A percentile compares a stretch with the other conserved stretches of the same genome.
Conservation (phyloP, 495 filamentous ascomycete species). For the Daldinia vernicosa region DNA sequence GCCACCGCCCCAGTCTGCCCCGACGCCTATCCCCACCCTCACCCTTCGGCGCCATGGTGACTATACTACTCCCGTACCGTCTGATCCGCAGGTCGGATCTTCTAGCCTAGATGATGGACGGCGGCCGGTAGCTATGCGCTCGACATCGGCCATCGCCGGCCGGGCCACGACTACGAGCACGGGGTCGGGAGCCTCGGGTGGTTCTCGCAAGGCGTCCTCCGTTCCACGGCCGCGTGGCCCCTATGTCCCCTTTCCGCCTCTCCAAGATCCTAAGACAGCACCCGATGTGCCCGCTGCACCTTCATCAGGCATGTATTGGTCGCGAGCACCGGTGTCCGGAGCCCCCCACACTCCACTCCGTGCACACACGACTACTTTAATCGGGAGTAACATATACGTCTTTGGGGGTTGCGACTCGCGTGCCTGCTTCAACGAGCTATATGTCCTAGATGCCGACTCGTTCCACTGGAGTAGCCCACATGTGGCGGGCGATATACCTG, state of each 20-base stretch:
- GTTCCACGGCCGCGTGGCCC: slow-evolving; percentile 47
- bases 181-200: slow-evolving; percentile 35
- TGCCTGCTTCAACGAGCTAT: slow-evolving; percentile 71
- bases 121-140: slow-evolving; percentile 53
- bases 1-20: slow-evolving; percentile 34
- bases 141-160: slow-evolving; percentile 62
- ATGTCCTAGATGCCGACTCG: slow-evolving; percentile 71
- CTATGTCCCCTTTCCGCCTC: slow-evolving; percentile 60
- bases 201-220: slow-evolving; percentile 40
- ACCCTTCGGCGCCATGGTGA: slow-evolving; percentile 39
- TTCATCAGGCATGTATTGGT: slow-evolving; percentile 77
- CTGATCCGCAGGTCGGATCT: slow-evolving; percentile 56
- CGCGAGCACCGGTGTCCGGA: slow-evolving; percentile 65
- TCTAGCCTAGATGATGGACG: slow-evolving; percentile 46
- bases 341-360: slow-evolving; percentile 64
- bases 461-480: slow-evolving; percentile 69
- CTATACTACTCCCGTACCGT: slow-evolving; percentile 15
- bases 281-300: slow-evolving; percentile 67
- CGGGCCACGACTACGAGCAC: slow-evolving; percentile 44
- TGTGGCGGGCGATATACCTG: slow-evolving; percentile 67
- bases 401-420: slow-evolving; percentile 73
- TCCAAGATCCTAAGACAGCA: slow-evolving; percentile 64
- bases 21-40: slow-evolving; percentile 42
- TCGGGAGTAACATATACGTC: slow-evolving; percentile 69
- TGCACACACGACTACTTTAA: slow-evolving; percentile 69